Conservation (phyloP, 176 grass and related monocot species). For the Cymbopogon citratus region DNA sequence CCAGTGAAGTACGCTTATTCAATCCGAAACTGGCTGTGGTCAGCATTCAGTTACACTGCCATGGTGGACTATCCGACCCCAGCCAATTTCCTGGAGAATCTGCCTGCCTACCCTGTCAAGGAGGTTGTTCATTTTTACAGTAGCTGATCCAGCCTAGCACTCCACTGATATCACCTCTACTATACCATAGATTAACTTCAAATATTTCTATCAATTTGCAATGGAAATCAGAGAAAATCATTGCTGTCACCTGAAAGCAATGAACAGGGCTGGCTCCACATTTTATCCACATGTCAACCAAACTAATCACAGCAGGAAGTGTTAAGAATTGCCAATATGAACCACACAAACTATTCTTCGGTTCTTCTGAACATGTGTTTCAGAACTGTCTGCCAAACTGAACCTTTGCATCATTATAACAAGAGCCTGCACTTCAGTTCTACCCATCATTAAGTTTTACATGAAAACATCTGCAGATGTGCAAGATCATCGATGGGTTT, state of each 20-base stretch:
- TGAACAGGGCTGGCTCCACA: too few relatives aligned
- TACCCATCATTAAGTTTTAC: neutral
- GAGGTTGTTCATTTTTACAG: constrained; percentile 62
- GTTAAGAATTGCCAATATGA: neutral
- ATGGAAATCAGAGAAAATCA: too few relatives aligned
- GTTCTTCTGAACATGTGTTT: neutral
- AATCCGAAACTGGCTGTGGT: constrained; percentile 60
- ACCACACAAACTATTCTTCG: neutral
- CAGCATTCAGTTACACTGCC: constrained; percentile 66
- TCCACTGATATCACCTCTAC: too few relatives aligned
- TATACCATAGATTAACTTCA: too few relatives aligned
- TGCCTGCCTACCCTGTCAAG: constrained; percentile 77
- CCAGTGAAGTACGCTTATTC: constrained; percentile 37
- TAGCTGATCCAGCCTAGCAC: too few relatives aligned
- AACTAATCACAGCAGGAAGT: neutral
- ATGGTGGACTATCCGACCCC: constrained; percentile 84
- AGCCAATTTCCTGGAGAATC: constrained; percentile 64
- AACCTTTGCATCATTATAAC: neutral
- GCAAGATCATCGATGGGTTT: constrained; percentile 67
- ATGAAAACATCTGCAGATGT: constrained; percentile 59
- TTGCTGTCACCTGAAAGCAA: too few relatives aligned
- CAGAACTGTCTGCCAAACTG: neutral
- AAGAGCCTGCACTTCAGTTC: neutral
- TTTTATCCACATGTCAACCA: neutral
- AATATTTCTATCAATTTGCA: too few relatives aligned